Evolutionary conservation across 371 early-diverging fungal species (phyloP).

Genomic region (Mortierella sp.): DNA sequence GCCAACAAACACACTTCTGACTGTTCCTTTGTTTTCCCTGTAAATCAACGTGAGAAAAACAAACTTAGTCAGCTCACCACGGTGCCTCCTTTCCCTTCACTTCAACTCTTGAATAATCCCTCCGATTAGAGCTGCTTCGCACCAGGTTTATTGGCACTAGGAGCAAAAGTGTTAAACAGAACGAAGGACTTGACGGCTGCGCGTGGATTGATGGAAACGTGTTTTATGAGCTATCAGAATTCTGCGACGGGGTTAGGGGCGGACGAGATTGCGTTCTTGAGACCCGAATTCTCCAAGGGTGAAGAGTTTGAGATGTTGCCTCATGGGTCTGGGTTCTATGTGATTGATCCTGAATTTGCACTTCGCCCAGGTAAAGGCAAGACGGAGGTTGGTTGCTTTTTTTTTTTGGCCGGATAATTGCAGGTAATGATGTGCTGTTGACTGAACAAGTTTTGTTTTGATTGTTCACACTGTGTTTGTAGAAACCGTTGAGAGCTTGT

Average conservation of each 20-base stretch:
- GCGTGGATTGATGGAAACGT: conserved; percentile 68
- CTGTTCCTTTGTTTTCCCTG: background rate
- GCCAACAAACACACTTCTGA: background rate
- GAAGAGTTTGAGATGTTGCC: conserved; percentile 37
- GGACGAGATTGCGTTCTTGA: conserved; percentile 55
- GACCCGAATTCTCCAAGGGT: conserved; percentile 26
- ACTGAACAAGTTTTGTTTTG: background rate
- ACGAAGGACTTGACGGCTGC: conserved; percentile 64
- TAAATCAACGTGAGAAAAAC: background rate
- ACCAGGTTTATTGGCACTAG: conserved; percentile 79
- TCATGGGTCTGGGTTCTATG: conserved; percentile 21
- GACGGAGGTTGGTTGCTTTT: background rate
- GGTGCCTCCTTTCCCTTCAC: background rate
- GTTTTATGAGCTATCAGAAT: conserved; percentile 73
- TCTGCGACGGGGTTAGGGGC: conserved; percentile 69
- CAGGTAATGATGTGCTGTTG: background rate
- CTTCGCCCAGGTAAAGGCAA: conserved; percentile 35
- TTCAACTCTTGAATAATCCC: background rate
- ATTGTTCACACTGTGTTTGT: background rate
- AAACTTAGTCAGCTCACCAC: background rate
- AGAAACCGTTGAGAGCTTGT: conserved; percentile 84
- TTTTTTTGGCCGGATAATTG: too few relatives aligned
- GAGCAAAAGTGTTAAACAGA: conserved; percentile 63
- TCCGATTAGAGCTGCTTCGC: conserved; percentile 70
- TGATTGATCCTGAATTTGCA: conserved; percentile 31